Percentiles rank a stretch among this genome's conserved stretches.
phyloP scores from a whole-genome alignment of 495 filamentous ascomycete species.

The Aspergillus cristatus region DNA sequence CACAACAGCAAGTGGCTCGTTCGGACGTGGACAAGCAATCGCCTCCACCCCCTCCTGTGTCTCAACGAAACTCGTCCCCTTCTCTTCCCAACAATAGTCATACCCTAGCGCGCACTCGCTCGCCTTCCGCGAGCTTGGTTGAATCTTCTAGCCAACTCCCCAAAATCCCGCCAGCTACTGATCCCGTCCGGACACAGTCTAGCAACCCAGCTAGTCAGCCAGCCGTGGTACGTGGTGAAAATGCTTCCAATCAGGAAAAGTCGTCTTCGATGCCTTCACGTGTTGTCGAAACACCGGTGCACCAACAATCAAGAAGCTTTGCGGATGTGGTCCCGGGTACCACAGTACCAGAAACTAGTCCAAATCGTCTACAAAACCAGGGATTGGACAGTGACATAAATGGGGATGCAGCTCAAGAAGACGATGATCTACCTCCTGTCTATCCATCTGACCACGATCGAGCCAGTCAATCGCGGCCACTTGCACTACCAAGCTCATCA shows the following conservation, averaged over 20 bases:
- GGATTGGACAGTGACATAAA: slow-evolving; percentile 20
- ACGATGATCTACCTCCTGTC: slow-evolving; percentile 34
- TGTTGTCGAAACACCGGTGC: slow-evolving; percentile 33
- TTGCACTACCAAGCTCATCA: slow-evolving; percentile 17
- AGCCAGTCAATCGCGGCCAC: slow-evolving; percentile 15
- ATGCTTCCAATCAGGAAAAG: slow-evolving; percentile 13
- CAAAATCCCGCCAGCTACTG: slow-evolving; percentile 4
- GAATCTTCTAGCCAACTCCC: slow-evolving; percentile 2
- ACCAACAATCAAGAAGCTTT: slow-evolving; percentile 13
- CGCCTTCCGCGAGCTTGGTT: slow-evolving; percentile 4
- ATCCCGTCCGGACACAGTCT: slow-evolving; percentile 7
- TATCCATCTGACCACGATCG: slow-evolving; percentile 14
- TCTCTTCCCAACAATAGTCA: slow-evolving; percentile 3
- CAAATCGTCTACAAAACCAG: slow-evolving; percentile 17
- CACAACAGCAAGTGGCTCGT: too few species aligned
- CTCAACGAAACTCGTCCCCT: slow-evolving; percentile 5
- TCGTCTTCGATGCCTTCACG: slow-evolving; percentile 35
- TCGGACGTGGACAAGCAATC: slow-evolving; percentile 15
- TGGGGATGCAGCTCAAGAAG: slow-evolving; percentile 27
- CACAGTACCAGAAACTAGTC: slow-evolving; percentile 36
- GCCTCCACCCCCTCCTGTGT: slow-evolving; percentile 14
- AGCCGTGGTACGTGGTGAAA: background rate
- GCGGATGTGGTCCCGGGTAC: slow-evolving; percentile 24
- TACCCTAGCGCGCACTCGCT: background rate
- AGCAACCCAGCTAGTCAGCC: slow-evolving; percentile 8